Percentiles rank a stretch among this genome's conserved stretches.
phyloP scores from a whole-genome alignment of 345 rosid genomes.

The Melastoma malabathricum region DNA sequence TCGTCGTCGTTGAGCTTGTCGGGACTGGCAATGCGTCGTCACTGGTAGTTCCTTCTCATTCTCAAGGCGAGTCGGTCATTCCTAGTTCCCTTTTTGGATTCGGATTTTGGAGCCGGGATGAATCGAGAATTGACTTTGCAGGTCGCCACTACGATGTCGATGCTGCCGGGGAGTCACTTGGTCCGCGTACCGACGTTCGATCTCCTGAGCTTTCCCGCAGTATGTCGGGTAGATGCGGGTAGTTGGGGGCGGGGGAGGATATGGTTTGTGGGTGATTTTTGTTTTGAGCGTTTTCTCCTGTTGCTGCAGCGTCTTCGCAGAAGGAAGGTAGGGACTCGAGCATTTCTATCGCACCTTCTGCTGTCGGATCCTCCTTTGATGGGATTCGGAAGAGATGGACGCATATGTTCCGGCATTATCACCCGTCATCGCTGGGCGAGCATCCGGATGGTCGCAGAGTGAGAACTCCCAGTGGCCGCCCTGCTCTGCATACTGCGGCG shows the following conservation, averaged over 20 bases:
- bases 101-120: no score
- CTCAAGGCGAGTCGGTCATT: no score
- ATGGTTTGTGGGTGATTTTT: no score
- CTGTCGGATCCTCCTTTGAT: constrained; percentile 7
- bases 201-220: constrained; percentile 11
- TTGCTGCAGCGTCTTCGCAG: constrained; percentile 22
- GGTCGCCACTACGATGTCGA: no score
- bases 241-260: background rate
- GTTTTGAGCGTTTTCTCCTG: constrained; percentile 6
- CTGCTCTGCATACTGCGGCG: constrained; percentile 16
- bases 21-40: no score
- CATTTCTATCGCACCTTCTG: constrained; percentile 39
- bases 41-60: no score
- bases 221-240: constrained; percentile 20
- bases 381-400: constrained; percentile 16
- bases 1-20: no score
- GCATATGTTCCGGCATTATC: constrained; percentile 20
- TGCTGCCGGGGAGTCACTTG: constrained; percentile 11
- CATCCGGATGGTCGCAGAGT: constrained; percentile 20
- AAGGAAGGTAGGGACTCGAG: constrained; percentile 24
- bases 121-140: no score
- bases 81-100: no score
- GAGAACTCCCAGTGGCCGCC: constrained; percentile 13
- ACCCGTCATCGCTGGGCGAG: background rate
- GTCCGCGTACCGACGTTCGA: constrained; percentile 10